A percentile compares a stretch with the other conserved stretches of the same genome.
phyloP scores from a whole-genome alignment of 1,284 basidiomycete species.

The Moniliella sp. region DNA sequence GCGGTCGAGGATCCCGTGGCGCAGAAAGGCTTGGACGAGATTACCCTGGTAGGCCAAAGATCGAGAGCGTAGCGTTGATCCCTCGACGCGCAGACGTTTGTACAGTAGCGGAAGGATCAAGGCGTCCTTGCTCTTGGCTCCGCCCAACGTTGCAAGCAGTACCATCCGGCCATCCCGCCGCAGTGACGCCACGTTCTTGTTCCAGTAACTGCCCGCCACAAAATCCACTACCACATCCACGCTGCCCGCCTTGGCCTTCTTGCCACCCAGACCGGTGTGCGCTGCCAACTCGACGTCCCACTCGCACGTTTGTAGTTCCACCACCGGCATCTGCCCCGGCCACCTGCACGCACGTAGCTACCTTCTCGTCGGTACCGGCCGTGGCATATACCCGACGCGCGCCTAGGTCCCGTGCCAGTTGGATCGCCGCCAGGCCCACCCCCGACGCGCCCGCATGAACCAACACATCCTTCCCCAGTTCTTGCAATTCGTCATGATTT shows the following conservation, averaged over 20 bases:
- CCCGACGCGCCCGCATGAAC: slow-evolving; percentile 53
- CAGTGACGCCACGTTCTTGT: slow-evolving; percentile 55
- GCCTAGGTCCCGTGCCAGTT: slow-evolving; percentile 54
- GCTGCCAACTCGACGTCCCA: slow-evolving; percentile 45
- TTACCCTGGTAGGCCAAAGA: slow-evolving; percentile 57
- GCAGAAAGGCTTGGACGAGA: slow-evolving; percentile 47
- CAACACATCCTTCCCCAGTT: slow-evolving; percentile 58
- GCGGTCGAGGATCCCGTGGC: slow-evolving; percentile 6
- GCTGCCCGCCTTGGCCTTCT: slow-evolving; percentile 29
- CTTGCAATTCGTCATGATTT: too few relatives aligned
- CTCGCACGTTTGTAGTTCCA: slow-evolving; percentile 66
- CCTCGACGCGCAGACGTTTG: slow-evolving; percentile 72
- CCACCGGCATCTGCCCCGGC: slow-evolving; percentile 47
- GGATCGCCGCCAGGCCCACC: slow-evolving; percentile 72
- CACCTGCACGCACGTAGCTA: slow-evolving; percentile 48
- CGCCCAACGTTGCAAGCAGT: slow-evolving; percentile 50
- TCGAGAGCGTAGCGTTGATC: slow-evolving; percentile 63
- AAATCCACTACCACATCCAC: slow-evolving; percentile 72
- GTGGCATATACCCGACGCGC: slow-evolving; percentile 42
- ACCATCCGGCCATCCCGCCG: slow-evolving; percentile 59
- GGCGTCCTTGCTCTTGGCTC: slow-evolving; percentile 43
- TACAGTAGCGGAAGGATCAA: slow-evolving; percentile 51
- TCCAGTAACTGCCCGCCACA: slow-evolving; percentile 61
- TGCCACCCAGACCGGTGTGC: slow-evolving; percentile 11
- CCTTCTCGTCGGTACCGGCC: slow-evolving; percentile 63